phyloP scores from a whole-genome alignment of 495 filamentous ascomycete species.

The Penicillium riverlandense region DNA sequence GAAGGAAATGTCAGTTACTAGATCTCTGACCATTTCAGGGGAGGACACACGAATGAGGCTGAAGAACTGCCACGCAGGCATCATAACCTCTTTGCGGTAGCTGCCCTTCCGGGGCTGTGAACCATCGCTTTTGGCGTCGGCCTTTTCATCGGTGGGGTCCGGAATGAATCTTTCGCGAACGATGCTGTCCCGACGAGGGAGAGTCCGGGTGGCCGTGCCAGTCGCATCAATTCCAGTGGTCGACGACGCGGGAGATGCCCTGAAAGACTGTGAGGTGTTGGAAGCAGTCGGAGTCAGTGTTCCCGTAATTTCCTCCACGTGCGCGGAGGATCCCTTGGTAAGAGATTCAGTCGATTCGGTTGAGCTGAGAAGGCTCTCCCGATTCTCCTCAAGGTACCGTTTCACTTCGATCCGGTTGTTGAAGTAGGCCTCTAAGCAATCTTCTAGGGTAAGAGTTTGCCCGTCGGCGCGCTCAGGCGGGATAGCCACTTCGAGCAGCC shows the following conservation, averaged over 20 bases:
- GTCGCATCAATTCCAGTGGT: slow-evolving; percentile 17
- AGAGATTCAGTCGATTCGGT: slow-evolving; percentile 44
- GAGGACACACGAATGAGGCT: slow-evolving; percentile 64
- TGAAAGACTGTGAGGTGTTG: slow-evolving; percentile 24
- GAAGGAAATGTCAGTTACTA: slow-evolving; percentile 27
- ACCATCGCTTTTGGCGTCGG: slow-evolving; percentile 24
- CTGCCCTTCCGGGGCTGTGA: slow-evolving; percentile 32
- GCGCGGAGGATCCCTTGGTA: slow-evolving; percentile 39
- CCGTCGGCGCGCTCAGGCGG: slow-evolving; percentile 55
- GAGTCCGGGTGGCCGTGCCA: slow-evolving; percentile 11
- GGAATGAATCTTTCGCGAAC: slow-evolving; percentile 53
- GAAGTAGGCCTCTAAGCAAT: slow-evolving; percentile 89
- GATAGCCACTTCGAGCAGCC: slow-evolving; percentile 84
- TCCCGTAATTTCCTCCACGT: slow-evolving; percentile 48
- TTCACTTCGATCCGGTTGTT: slow-evolving; percentile 90
- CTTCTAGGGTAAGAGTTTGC: slow-evolving; percentile 67
- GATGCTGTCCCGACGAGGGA: slow-evolving; percentile 51
- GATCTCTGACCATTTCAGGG: not conserved
- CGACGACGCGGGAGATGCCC: slow-evolving; percentile 23
- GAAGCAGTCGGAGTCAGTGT: slow-evolving; percentile 32
- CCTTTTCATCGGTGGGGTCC: slow-evolving; percentile 27
- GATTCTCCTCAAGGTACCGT: slow-evolving; percentile 54
- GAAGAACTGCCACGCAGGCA: slow-evolving; percentile 98
- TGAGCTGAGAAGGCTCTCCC: slow-evolving; percentile 50
- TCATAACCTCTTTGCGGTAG: slow-evolving; percentile 76